Percentiles rank a stretch among this genome's conserved stretches.
These are phyloP conservation scores for Mycosphaerella sp. DNA, from an alignment of 2,329 filamentous ascomycete genomes.

Conservation along the genomic window DNA sequence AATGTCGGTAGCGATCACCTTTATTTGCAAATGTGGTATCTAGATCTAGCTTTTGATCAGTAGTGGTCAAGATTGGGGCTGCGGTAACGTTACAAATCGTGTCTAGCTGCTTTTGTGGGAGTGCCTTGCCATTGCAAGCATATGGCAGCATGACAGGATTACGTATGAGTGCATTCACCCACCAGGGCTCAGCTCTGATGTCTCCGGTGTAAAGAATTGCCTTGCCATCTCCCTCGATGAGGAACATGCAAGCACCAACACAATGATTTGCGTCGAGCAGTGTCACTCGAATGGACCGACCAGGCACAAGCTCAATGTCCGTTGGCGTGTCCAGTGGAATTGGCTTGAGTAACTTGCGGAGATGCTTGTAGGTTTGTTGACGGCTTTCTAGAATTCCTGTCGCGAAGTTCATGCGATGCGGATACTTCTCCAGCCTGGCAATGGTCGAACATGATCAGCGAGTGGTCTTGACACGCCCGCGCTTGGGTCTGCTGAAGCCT, in stretches of 20 bases:
- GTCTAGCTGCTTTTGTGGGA: constrained; percentile 61
- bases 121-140: constrained; percentile 32
- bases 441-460: not conserved
- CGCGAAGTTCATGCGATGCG: constrained; percentile 73
- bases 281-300: constrained; percentile 67
- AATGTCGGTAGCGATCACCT: constrained; percentile 44
- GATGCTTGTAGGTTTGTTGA: constrained; percentile 68
- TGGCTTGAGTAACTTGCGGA: constrained; percentile 66
- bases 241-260: constrained; percentile 82
- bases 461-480: not conserved
- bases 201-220: constrained; percentile 86
- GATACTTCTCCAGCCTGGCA: constrained; percentile 56
- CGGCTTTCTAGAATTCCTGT: constrained; percentile 69
- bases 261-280: constrained; percentile 91
- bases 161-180: constrained; percentile 65
- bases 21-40: constrained; percentile 72
- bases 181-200: constrained; percentile 79
- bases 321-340: constrained; percentile 78
- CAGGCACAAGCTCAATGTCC: constrained; percentile 63
- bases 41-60: constrained; percentile 46
- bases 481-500: not conserved
- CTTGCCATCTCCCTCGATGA: constrained; percentile 67
- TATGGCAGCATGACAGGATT: constrained; percentile 73
- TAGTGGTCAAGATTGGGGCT: not conserved
- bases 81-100: constrained; percentile 52